Evolutionary conservation across 2,329 filamentous ascomycete genomes (phyloP).

Genomic region (Daldinia sp.): DNA sequence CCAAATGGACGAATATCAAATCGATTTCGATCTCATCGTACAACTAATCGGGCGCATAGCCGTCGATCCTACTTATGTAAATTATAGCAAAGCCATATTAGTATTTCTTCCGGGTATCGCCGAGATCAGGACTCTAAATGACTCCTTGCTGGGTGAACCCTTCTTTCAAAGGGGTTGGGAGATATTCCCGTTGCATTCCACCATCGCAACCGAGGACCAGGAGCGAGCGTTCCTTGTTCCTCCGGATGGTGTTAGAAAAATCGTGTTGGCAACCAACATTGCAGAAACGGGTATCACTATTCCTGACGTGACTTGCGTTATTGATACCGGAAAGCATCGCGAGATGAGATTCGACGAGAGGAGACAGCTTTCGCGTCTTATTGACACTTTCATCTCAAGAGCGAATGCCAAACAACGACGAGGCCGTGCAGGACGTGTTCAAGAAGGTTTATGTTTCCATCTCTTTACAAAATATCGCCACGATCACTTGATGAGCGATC

Average conservation of each 20-base stretch:
- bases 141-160: conserved; percentile 82
- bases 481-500: conserved; percentile 85
- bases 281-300: conserved; percentile 99
- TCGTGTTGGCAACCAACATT: conserved; percentile 97
- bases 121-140: conserved; percentile 90
- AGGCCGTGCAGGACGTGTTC: conserved; percentile 93
- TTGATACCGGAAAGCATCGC: conserved; percentile 96
- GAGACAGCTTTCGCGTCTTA: conserved; percentile 87
- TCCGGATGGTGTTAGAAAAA: conserved; percentile 85
- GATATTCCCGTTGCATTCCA: conserved; percentile 91
- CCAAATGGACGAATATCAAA: conserved; percentile 88
- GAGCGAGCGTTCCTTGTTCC: conserved; percentile 92
- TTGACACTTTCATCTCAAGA: conserved; percentile 94
- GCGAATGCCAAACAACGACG: conserved; percentile 96
- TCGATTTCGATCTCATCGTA: conserved; percentile 88
- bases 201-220: conserved; percentile 95
- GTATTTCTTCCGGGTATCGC: conserved; percentile 95
- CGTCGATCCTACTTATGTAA: conserved; percentile 70
- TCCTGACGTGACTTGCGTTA: conserved; percentile 95
- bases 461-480: conserved; percentile 92
- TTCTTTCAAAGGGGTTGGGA: conserved; percentile 83
- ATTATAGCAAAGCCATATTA: conserved; percentile 90
- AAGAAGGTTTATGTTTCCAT: conserved; percentile 95
- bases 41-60: conserved; percentile 83
- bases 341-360: conserved; percentile 98